Base-by-base conservation (phyloP, 768 basidiomycete genomes). In the Hirschioporus abietinus region DNA sequence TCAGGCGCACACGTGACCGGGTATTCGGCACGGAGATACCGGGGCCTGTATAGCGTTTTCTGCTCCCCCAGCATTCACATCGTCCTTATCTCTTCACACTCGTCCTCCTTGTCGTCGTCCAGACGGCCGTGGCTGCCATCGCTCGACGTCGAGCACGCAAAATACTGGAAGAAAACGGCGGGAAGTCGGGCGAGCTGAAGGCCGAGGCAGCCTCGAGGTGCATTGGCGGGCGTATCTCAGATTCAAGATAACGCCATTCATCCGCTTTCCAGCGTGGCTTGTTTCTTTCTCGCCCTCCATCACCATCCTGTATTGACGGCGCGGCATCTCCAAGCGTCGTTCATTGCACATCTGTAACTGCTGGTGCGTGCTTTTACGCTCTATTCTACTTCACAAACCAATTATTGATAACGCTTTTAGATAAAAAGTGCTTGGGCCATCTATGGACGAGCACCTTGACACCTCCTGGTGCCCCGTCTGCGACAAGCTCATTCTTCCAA, bases 391-490 rank as follows among this genome's bases (percentile, higher is more conserved):
- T 6, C 12, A 52, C 2, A 10, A 10, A 3, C 12, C 42, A 12
- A 15, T 52, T 10, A 10, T 20, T 52, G 42, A 52, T 20, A n/a
- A n/a, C n/a, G n/a, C 20, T 20, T 52, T 52, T 20, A 36, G 35
- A 36, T 36, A 36, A 15, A 7, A 7, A 7, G 7, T 36, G 35
- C 35, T 36, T 36, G 7, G 7, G 35, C 35, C 35, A 15, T 61
- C 60, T 24, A 78, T 76, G 71, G 78, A 73, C 68, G 71, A 74
- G 70, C 73, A 78, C 72, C 81, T 87, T 78, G 91, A 91, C 78
- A 83, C 88, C 69, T 80, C 86, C 66, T 94, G 89, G 89, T 93
- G 92, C 83, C 89, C 90, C 63, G 86, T 85, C 72, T 94, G 92
- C 80, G 84, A 87, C 72, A 81, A 85, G 70, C 88, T 89, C 69